Base-by-base conservation (phyloP, 2,329 filamentous ascomycete species). In the Penicillium sp. region DNA sequence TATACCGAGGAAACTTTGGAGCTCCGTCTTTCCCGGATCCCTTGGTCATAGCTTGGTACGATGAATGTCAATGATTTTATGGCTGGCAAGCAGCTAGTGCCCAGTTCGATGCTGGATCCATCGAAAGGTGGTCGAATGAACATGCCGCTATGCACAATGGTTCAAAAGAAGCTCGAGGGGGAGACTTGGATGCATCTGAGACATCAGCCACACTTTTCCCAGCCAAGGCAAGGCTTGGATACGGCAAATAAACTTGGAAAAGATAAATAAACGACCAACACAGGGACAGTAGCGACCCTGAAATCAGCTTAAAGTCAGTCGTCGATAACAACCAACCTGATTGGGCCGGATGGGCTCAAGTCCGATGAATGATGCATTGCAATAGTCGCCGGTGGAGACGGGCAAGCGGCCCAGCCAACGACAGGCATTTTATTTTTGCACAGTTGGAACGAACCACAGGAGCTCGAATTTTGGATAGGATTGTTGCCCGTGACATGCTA, bases 321-420 rank as follows among this genome's bases (percentile, higher is more conserved):
- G 9, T 6, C n/a, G 12, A 6, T 8, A 18, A 29, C 18, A 30
- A 30, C 10, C 39, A 42, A 42, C 2, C 7, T 42, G 39, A 42
- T 42, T 42, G 39, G 39, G 6, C 15, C 24, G 24, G 15, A 42
- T 42, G 24, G 23, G 8, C 2, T 17, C 29, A 8, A 42, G 13
- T 18, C 39, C 24, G 39, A 42, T 42, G 39, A 42, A 42, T 42
- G 39, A 42, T 42, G 39, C n/a, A 42, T 29, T 42, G n/a, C 2
- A 42, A 29, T 18, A 13, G 24, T 29, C 9, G 39, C 6, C 9
- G 17, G 39, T 42, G 39, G 39, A 42, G 39, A 42, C 36, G 36
- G 36, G 10, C 21, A 20, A 27, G 39, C 39, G 15, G 39, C 7
- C 39, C 39, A 42, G 39, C 39, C 39, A 42, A 42, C 39, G 17